These are phyloP conservation scores for Musa troglodytarum DNA, from an alignment of 176 grass and related monocot species.

Conservation along the genomic window DNA sequence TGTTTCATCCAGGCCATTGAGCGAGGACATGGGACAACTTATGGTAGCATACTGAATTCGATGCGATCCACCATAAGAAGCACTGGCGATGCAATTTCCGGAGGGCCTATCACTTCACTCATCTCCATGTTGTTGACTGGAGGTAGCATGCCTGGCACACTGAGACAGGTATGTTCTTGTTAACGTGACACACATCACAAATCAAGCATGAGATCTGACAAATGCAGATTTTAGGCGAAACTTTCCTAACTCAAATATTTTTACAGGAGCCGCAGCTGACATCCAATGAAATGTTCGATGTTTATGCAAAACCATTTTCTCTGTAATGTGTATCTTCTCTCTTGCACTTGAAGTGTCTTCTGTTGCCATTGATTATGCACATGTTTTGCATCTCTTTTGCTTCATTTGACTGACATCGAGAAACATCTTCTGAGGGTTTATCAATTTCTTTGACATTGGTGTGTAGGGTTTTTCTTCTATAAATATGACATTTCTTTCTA, in stretches of 20 bases:
- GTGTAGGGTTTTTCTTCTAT: too few relatives aligned
- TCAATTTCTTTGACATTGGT: not conserved
- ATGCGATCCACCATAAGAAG: slow-evolving; percentile 76
- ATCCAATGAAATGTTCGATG: slow-evolving; percentile 54
- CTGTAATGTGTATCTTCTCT: slow-evolving; percentile 26
- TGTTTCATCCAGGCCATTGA: slow-evolving; percentile 99
- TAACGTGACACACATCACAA: too few relatives aligned
- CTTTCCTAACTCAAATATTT: not conserved
- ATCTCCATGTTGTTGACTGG: slow-evolving; percentile 77
- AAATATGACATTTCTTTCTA: too few relatives aligned
- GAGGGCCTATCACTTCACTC: slow-evolving; percentile 43
- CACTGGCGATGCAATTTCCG: slow-evolving; percentile 39
- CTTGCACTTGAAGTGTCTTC: not conserved
- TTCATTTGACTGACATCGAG: not conserved
- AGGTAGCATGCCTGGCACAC: slow-evolving; percentile 38
- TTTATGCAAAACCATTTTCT: slow-evolving; percentile 75
- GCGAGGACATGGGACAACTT: slow-evolving; percentile 50
- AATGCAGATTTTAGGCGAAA: not conserved
- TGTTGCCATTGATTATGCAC: not conserved
- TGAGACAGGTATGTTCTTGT: slow-evolving; percentile 56
- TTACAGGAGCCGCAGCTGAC: slow-evolving; percentile 86
- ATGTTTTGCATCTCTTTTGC: not conserved
- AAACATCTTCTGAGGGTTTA: not conserved
- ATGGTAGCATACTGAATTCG: slow-evolving; percentile 70
- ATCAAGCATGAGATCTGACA: too few relatives aligned